These are phyloP conservation scores for Paraconiothyrium brasiliense DNA, from an alignment of 2,329 filamentous ascomycete species.

Conservation along the genomic window DNA sequence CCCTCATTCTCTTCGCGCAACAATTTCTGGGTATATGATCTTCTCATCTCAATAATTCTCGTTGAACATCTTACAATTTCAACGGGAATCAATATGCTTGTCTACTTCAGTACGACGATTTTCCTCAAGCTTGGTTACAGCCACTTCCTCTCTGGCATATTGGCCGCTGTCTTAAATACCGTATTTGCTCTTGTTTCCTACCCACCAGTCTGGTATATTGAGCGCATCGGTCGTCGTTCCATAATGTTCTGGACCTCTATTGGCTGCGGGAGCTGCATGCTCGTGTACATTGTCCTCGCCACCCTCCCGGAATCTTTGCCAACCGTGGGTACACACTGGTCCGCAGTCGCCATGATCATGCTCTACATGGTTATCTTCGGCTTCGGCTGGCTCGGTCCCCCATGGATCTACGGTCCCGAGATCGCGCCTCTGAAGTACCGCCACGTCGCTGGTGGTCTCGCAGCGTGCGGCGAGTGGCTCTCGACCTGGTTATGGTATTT, in stretches of 20 bases:
- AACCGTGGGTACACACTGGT: slow-evolving; percentile 33
- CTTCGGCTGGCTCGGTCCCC: slow-evolving; percentile 44
- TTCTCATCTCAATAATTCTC: neutral
- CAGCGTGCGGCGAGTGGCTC: slow-evolving; percentile 51
- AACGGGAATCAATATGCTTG: slow-evolving; percentile 32
- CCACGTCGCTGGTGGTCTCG: slow-evolving; percentile 47
- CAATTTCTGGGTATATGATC: slow-evolving; percentile 21
- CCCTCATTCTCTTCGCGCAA: slow-evolving; percentile 40
- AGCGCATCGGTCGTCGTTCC: slow-evolving; percentile 41
- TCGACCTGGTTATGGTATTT: slow-evolving; percentile 50
- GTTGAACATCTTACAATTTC: neutral
- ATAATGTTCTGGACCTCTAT: slow-evolving; percentile 42
- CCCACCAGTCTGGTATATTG: slow-evolving; percentile 39
- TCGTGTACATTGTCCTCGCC: slow-evolving; percentile 36
- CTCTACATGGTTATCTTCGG: slow-evolving; percentile 40
- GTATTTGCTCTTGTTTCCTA: slow-evolving; percentile 77
- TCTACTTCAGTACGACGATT: slow-evolving; percentile 47
- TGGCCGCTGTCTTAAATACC: slow-evolving; percentile 77
- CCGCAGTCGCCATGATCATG: slow-evolving; percentile 37
- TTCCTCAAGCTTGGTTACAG: slow-evolving; percentile 42
- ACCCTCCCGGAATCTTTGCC: slow-evolving; percentile 20
- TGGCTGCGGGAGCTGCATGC: slow-evolving; percentile 31
- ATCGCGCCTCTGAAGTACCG: slow-evolving; percentile 49
- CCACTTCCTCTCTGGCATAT: slow-evolving; percentile 27
- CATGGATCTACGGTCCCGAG: slow-evolving; percentile 50